Conservation (phyloP, 108 stramenopile genomes). For the Halocafeteria seosinensis region DNA sequence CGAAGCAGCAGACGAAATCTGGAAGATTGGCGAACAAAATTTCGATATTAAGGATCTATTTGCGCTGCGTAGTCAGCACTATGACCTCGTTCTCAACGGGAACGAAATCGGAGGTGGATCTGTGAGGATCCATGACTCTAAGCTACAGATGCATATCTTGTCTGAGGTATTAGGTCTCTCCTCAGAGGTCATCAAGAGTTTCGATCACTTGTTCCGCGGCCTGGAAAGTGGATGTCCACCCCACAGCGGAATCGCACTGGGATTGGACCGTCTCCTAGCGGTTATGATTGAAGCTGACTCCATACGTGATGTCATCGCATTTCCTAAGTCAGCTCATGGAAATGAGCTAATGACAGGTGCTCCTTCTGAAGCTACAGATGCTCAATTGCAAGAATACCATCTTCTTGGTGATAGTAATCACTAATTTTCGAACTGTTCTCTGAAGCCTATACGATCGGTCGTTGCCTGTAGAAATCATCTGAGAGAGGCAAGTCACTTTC, state of each 20-base stretch:
- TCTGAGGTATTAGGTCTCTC: slow-evolving; percentile 3
- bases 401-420: too few species aligned
- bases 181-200: neutral
- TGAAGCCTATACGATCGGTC: too few species aligned
- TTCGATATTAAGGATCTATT: too few species aligned
- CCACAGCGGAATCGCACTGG: slow-evolving; percentile 11
- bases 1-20: too few species aligned
- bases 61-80: too few species aligned
- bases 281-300: neutral
- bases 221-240: slow-evolving; percentile 2
- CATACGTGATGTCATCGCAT: slow-evolving; percentile 11
- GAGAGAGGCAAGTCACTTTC: too few species aligned
- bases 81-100: slow-evolving; percentile 12
- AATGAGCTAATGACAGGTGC: slow-evolving; percentile 6
- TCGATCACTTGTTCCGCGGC: slow-evolving; percentile 12
- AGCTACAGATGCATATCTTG: neutral
- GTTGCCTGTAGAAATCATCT: too few species aligned
- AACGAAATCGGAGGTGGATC: slow-evolving; percentile 9
- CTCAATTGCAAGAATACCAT: neutral
- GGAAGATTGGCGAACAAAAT: too few species aligned
- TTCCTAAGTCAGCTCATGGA: slow-evolving; percentile 9
- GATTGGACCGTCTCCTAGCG: slow-evolving; percentile 2
- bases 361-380: neutral
- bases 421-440: too few species aligned
- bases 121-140: neutral